phyloP scores from a whole-genome alignment of 1,284 basidiomycete species.

The Veloporphyrellus conicus region DNA sequence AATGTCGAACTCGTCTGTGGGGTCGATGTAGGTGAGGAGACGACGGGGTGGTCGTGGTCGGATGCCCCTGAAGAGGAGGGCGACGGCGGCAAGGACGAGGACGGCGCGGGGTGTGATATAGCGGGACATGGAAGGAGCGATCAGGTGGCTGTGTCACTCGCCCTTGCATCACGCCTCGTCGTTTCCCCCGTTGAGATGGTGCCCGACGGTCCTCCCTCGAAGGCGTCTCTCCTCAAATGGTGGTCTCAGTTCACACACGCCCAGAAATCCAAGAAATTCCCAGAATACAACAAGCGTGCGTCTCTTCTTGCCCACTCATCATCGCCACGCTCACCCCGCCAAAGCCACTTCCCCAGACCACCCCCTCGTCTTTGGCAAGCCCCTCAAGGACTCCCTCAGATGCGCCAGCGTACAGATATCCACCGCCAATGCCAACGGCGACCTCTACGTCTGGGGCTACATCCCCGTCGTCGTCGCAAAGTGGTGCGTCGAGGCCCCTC shows the following conservation, averaged over 20 bases:
- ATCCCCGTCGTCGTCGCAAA: slow-evolving; percentile 97
- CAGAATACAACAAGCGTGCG: slow-evolving; percentile 40
- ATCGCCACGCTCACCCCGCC: slow-evolving; percentile 16
- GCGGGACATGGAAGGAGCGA: too few species aligned
- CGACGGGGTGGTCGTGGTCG: not conserved
- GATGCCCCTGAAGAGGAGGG: slow-evolving; percentile 9
- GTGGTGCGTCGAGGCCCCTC: slow-evolving; percentile 59
- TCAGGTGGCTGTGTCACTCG: too few species aligned
- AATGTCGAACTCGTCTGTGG: slow-evolving; percentile 50
- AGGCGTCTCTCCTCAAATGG: slow-evolving; percentile 74
- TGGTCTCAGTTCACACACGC: slow-evolving; percentile 72
- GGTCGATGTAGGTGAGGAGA: not conserved
- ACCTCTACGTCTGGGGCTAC: slow-evolving; percentile 87
- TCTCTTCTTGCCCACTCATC: slow-evolving; percentile 7
- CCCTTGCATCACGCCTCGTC: too few species aligned
- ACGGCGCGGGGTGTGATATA: not conserved
- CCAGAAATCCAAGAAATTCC: slow-evolving; percentile 54
- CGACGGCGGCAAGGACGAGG: slow-evolving; percentile 1
- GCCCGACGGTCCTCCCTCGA: slow-evolving; percentile 41
- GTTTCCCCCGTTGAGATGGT: slow-evolving; percentile 23
- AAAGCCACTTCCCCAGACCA: slow-evolving; percentile 30
- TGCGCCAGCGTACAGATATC: slow-evolving; percentile 93
- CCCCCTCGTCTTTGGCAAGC: slow-evolving; percentile 78
- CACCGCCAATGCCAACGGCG: slow-evolving; percentile 79
- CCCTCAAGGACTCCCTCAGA: slow-evolving; percentile 77